Conservation (phyloP, 257 asterid genomes). For the Nicotiana otophora region DNA sequence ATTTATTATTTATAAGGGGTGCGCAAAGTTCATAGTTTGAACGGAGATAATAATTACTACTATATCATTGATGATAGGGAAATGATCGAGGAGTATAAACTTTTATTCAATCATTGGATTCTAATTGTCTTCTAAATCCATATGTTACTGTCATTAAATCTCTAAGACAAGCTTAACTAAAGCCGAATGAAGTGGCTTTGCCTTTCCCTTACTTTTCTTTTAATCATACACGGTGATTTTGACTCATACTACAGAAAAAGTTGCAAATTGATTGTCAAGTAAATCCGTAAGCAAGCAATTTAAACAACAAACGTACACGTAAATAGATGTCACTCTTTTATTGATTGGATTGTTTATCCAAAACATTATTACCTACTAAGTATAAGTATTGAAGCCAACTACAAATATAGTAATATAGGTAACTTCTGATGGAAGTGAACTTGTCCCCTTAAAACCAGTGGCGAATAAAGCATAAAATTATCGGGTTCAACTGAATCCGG, state of each 20-base stretch:
- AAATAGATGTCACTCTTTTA: background rate
- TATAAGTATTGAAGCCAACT: background rate
- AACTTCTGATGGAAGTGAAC: background rate
- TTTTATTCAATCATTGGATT: constrained; percentile 12
- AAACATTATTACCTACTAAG: background rate
- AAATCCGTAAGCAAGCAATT: background rate
- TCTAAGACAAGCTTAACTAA: background rate
- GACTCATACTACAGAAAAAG: background rate
- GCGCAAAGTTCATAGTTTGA: too few relatives aligned
- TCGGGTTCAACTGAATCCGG: too few relatives aligned
- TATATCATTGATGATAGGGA: background rate
- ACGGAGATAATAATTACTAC: too few relatives aligned
- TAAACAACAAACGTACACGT: background rate
- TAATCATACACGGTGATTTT: background rate
- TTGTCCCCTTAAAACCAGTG: constrained; percentile 7
- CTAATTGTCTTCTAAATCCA: constrained; percentile 1
- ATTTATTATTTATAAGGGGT: too few relatives aligned
- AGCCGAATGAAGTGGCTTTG: background rate
- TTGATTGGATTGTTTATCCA: background rate
- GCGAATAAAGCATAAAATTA: too few relatives aligned
- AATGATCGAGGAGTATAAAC: background rate
- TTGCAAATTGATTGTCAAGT: background rate
- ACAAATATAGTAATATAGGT: background rate
- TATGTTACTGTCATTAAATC: background rate
- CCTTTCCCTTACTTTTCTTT: background rate